These are phyloP conservation scores for Botrytis tulipae DNA, from an alignment of 2,329 filamentous ascomycete species.

Conservation along the genomic window DNA sequence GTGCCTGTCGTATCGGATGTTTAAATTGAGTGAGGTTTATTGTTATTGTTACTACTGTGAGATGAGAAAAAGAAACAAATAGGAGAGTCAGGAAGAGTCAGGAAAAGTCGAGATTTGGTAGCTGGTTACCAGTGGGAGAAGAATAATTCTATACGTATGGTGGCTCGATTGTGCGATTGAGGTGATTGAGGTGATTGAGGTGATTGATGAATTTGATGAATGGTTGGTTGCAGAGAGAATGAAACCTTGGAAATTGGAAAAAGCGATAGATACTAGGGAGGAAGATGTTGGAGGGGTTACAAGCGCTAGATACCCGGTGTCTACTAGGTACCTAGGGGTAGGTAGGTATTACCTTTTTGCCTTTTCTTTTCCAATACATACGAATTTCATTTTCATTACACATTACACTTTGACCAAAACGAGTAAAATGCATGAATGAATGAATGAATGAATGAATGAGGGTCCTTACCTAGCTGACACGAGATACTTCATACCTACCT, in stretches of 20 bases:
- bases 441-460: background rate
- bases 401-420: background rate
- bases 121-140: no score
- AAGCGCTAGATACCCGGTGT: background rate
- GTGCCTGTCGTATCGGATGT: background rate
- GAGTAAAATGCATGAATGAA: background rate
- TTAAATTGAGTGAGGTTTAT: background rate
- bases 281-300: background rate
- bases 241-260: background rate
- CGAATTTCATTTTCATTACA: background rate
- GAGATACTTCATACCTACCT: no score
- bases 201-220: background rate
- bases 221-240: conserved; percentile 6
- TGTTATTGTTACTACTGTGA: background rate
- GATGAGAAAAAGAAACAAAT: background rate
- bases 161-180: background rate
- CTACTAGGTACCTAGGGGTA: no score
- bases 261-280: no score
- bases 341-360: no score
- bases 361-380: no score
- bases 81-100: no score
- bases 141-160: no score
- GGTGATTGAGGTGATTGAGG: no score
- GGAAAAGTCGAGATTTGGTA: background rate
- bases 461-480: no score